Conservation (phyloP, 768 basidiomycete species). For the Agaricus sinodeliciosus region DNA sequence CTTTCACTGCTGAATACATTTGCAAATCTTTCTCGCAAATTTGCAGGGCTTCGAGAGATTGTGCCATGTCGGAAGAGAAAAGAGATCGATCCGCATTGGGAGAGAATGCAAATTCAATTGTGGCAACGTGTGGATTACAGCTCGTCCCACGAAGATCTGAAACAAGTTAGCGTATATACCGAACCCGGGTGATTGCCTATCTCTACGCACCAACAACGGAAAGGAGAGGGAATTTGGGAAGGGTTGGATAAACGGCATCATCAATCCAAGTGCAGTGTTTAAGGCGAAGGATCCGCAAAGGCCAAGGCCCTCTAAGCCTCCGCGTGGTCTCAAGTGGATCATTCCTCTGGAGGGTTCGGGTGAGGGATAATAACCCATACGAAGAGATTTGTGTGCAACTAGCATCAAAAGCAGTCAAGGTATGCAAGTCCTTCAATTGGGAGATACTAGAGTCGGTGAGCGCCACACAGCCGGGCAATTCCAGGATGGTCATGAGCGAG, state of each 20-base stretch:
- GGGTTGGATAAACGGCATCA: slow-evolving; percentile 31
- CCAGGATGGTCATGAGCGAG: slow-evolving; percentile 57
- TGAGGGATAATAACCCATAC: slow-evolving; percentile 46
- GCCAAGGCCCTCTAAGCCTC: slow-evolving; percentile 42
- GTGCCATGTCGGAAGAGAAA: slow-evolving; percentile 7
- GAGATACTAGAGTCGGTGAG: slow-evolving; percentile 53
- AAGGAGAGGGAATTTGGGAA: slow-evolving; percentile 50
- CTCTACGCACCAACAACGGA: slow-evolving; percentile 49
- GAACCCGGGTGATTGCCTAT: background rate
- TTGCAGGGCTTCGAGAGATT: slow-evolving; percentile 1
- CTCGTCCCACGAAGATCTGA: slow-evolving; percentile 13
- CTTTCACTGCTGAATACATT: slow-evolving; percentile 4
- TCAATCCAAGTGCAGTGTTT: slow-evolving; percentile 46
- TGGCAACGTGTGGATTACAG: background rate
- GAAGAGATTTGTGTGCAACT: slow-evolving; percentile 45
- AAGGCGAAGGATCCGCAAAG: slow-evolving; percentile 52
- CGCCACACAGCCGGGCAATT: slow-evolving; percentile 47
- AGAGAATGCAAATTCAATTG: background rate
- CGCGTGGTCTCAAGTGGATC: slow-evolving; percentile 14
- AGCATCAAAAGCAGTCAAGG: slow-evolving; percentile 58
- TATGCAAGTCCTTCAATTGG: slow-evolving; percentile 43
- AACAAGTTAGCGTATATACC: background rate
- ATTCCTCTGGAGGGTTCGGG: slow-evolving; percentile 37
- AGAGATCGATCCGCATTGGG: background rate
- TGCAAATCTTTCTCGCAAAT: background rate